A percentile compares a stretch with the other conserved stretches of the same genome.
phyloP scores from a whole-genome alignment of 1,139 yeast species.

The Kluyveromyces sp. region DNA sequence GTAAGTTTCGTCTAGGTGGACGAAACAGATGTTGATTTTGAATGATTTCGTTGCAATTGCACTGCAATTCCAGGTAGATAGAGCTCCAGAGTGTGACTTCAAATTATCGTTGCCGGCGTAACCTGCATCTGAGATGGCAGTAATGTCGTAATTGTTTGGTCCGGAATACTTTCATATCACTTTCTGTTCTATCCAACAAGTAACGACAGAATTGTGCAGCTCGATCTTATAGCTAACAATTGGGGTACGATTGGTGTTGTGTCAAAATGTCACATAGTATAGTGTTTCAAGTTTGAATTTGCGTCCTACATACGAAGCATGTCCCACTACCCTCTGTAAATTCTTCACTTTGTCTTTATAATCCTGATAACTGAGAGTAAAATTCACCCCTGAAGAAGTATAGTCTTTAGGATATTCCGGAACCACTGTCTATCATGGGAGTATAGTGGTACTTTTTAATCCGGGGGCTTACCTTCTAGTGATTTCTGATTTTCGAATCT shows the following conservation, averaged over 20 bases:
- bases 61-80: not conserved
- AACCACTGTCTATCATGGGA: slow-evolving; percentile 3
- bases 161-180: slow-evolving; percentile 2
- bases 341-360: slow-evolving; percentile 8
- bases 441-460: slow-evolving; percentile 1
- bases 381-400: slow-evolving; percentile 1
- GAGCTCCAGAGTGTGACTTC: slow-evolving; percentile 2
- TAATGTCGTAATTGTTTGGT: not conserved
- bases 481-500: slow-evolving; percentile 4
- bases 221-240: not conserved
- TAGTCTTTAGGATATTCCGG: slow-evolving; percentile 9
- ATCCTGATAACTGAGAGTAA: slow-evolving; percentile 1
- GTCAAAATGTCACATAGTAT: slow-evolving; percentile 10
- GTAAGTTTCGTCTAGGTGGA: slow-evolving; percentile 9
- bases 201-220: slow-evolving; percentile 1
- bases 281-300: slow-evolving; percentile 10
- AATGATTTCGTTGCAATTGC: slow-evolving; percentile 7
- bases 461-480: slow-evolving; percentile 2
- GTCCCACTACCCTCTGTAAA: slow-evolving; percentile 9
- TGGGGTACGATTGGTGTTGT: slow-evolving; percentile 7
- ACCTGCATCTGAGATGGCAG: slow-evolving; percentile 2
- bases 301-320: slow-evolving; percentile 11
- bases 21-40: slow-evolving; percentile 8
- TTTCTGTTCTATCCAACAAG: slow-evolving; percentile 6
- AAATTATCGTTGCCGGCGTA: slow-evolving; percentile 1